Percentiles rank a stretch among this genome's conserved stretches.
Evolutionary conservation across 2,329 filamentous ascomycete genomes (phyloP).

Genomic region (Trichoderma atrobrunneum): DNA sequence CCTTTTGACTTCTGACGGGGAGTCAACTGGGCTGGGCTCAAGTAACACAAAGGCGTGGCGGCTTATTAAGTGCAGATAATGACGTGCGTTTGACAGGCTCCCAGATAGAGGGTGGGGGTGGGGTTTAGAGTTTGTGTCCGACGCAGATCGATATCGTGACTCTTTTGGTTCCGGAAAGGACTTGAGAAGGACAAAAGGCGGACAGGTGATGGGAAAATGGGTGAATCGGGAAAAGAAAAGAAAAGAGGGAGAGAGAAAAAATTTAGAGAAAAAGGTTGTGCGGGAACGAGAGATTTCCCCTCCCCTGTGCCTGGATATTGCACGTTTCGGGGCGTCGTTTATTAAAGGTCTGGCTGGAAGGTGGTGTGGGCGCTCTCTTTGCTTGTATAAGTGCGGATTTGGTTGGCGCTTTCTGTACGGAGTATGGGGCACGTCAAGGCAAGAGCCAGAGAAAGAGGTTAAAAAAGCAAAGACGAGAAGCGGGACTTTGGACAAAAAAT

Average conservation of each 20-base stretch:
- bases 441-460: neutral
- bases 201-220: neutral
- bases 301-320: constrained; percentile 10
- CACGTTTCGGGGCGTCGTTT: constrained; percentile 12
- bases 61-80: constrained; percentile 17
- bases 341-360: constrained; percentile 5
- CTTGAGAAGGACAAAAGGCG: neutral
- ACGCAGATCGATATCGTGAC: constrained; percentile 8
- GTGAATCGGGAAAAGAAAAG: neutral
- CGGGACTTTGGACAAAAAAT: neutral
- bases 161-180: neutral
- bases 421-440: constrained; percentile 9
- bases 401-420: constrained; percentile 10
- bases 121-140: neutral
- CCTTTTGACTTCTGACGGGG: neutral
- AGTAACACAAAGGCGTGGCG: neutral
- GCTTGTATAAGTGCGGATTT: constrained; percentile 7
- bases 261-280: neutral
- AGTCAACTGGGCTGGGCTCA: neutral
- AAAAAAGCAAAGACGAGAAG: neutral
- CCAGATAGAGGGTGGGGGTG: constrained; percentile 16
- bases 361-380: constrained; percentile 12
- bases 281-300: neutral
- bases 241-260: neutral
- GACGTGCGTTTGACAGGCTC: constrained; percentile 18